Percentiles rank a stretch among this genome's conserved stretches.
These are phyloP conservation scores for Musa acuminata DNA, from an alignment of 176 grass and related monocot species.

Conservation along the genomic window DNA sequence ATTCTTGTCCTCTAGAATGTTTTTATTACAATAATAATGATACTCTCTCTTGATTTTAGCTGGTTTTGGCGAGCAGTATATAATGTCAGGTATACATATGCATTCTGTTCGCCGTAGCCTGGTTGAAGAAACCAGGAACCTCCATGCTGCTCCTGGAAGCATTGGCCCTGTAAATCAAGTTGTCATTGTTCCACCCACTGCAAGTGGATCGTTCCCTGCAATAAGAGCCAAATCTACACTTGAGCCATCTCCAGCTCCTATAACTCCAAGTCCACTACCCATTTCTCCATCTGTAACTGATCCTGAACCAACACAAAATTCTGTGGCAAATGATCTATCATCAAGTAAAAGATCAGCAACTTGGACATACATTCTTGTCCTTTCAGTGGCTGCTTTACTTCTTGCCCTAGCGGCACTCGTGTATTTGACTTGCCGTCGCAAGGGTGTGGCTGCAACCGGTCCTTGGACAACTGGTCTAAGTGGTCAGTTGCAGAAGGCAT, in stretches of 20 bases:
- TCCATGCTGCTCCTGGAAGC: constrained; percentile 47
- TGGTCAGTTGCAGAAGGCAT: constrained; percentile 96
- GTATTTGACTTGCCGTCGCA: constrained; percentile 41
- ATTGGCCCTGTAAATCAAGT: constrained; percentile 23
- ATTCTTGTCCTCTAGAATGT: not conserved
- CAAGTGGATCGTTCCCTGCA: constrained; percentile 60
- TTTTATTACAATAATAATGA: not conserved
- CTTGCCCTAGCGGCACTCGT: constrained; percentile 37
- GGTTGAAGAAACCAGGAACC: constrained; percentile 51
- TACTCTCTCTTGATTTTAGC: not conserved
- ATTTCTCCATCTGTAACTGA: not conserved
- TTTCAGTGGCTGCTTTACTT: constrained; percentile 41
- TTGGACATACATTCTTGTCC: constrained; percentile 41
- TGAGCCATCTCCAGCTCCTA: constrained; percentile 6
- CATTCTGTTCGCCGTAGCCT: constrained; percentile 52
- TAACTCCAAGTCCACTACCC: constrained; percentile 26
- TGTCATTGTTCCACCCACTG: constrained; percentile 45
- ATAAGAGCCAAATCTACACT: constrained; percentile 1
- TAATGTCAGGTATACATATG: constrained; percentile 13
- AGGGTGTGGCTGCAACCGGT: constrained; percentile 50
- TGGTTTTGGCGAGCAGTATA: not conserved
- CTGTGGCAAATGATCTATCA: constrained; percentile 8
- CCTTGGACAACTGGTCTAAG: constrained; percentile 96
- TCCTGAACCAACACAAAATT: not conserved
- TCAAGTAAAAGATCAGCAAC: constrained; percentile 23